phyloP scores from a whole-genome alignment of 208 protist species.

The Acanthamoeba castellanii region DNA sequence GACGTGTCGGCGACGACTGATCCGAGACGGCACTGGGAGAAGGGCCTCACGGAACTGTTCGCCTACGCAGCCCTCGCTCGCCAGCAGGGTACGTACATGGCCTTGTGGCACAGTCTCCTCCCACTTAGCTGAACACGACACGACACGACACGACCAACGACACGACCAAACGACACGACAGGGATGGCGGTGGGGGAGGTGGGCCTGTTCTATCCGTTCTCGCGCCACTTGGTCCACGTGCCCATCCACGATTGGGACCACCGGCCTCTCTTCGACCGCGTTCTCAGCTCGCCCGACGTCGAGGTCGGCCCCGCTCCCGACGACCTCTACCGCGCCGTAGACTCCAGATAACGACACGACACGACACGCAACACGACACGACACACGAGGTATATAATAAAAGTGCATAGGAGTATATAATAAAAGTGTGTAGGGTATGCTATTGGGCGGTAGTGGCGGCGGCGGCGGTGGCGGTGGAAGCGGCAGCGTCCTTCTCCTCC shows the following conservation, averaged over 20 bases:
- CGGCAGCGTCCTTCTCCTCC: background rate
- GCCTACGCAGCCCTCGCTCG: slow-evolving; percentile 20
- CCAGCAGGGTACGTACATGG: background rate
- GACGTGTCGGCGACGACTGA: slow-evolving; percentile 5
- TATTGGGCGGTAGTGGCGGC: background rate
- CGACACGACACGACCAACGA: background rate
- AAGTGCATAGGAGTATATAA: background rate
- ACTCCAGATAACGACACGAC: background rate
- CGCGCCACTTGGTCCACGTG: background rate
- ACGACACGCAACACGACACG: too few relatives aligned
- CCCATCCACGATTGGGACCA: slow-evolving; percentile 7
- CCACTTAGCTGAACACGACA: background rate
- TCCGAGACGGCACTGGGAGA: slow-evolving; percentile 25
- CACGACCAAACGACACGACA: too few relatives aligned
- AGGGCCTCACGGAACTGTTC: slow-evolving; percentile 19
- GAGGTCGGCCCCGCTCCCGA: background rate
- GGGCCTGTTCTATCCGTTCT: slow-evolving; percentile 16
- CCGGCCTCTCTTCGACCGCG: background rate
- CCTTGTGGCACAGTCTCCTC: background rate
- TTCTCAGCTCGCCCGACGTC: slow-evolving; percentile 5
- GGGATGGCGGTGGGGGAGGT: background rate
- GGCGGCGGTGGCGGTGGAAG: background rate
- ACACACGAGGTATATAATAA: background rate
- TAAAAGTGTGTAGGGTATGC: background rate
- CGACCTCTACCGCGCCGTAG: background rate